Base-by-base conservation (phyloP, 768 basidiomycete species). In the Termitomyces sp. region DNA sequence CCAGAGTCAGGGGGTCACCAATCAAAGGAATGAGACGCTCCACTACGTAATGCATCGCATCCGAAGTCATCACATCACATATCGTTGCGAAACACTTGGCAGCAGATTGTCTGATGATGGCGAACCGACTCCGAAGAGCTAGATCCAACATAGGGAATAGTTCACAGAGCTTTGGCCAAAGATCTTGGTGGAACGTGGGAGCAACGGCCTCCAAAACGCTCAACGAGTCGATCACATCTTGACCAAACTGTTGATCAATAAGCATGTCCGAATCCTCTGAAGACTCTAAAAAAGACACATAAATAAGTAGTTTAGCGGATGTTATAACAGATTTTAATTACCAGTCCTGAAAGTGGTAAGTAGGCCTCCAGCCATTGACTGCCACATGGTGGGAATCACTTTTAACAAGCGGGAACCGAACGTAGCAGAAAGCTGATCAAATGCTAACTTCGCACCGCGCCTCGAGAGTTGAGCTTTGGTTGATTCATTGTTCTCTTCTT, bases 381-480 rank as follows among this genome's bases (percentile, higher is more conserved):
- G 86, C 95, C 96, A 98, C 80, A 98, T 90, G 62, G 85, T 92
- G 2, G 97, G 96, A n/a, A 98, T 84, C 35, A 83, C 78, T 0
- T 86, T 81, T 36, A 98, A 74, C 32, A 98, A 74, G 14, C 72
- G 73, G 2, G 83, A 68, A 0, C 90, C 94, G 62, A 98, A 97
- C 60, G 80, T 82, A 3, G 72, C 68, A 2, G 94, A 92, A 32
- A 99, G 73, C 59, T 90, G 78, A 50, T 82, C 76, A 58, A 99
- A 90, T 0, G 95, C 94, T 22, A 89, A 75, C 14, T 87, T 76
- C 1, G 95, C 95, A 24, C 97, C 97, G 52, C 95, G 79, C 53
- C 94, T 79, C 1, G 94, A 88, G 13, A 98, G 74, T 38, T 79
- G 81, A 9, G 88, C 80, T 65, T 83, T 87, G 2, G 73, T 72